phyloP scores from a whole-genome alignment of 2,329 filamentous ascomycete species.

The Botryotinia globosa region DNA sequence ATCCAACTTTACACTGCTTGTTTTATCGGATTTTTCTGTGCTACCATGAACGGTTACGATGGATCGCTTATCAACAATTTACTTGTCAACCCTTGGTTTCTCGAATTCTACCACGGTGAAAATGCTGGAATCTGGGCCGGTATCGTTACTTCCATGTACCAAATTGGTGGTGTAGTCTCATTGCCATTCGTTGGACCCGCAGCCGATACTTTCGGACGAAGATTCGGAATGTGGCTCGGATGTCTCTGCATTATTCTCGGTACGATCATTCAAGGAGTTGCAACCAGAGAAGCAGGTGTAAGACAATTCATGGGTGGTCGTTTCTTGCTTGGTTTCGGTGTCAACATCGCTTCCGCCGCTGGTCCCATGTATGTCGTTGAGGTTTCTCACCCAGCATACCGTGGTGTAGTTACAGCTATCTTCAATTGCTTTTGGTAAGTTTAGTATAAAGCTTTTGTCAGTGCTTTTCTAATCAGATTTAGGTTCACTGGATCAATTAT shows the following conservation, averaged over 20 bases:
- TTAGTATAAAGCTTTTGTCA: background rate
- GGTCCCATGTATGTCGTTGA: slow-evolving; percentile 50
- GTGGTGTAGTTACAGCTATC: slow-evolving; percentile 42
- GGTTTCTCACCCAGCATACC: slow-evolving; percentile 47
- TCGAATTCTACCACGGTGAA: slow-evolving; percentile 42
- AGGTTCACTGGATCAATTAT: slow-evolving; percentile 52
- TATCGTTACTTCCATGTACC: slow-evolving; percentile 52
- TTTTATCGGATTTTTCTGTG: slow-evolving; percentile 49
- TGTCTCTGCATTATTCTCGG: slow-evolving; percentile 46
- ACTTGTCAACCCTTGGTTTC: slow-evolving; percentile 44
- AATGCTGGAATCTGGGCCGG: slow-evolving; percentile 49
- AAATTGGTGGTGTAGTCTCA: slow-evolving; percentile 49
- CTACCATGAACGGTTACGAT: slow-evolving; percentile 53
- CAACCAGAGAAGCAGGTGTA: slow-evolving; percentile 37
- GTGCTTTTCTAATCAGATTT: slow-evolving; percentile 24
- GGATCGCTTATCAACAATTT: slow-evolving; percentile 51
- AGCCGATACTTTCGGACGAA: slow-evolving; percentile 48
- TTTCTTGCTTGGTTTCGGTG: slow-evolving; percentile 59
- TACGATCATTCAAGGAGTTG: slow-evolving; percentile 45
- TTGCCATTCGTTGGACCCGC: slow-evolving; percentile 48
- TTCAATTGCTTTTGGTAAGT: slow-evolving; percentile 19
- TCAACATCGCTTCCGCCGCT: slow-evolving; percentile 47
- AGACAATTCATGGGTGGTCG: slow-evolving; percentile 54
- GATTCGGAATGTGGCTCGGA: slow-evolving; percentile 48
- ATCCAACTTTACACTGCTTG: slow-evolving; percentile 46